Base-by-base conservation (phyloP, 371 early-diverging fungal genomes). In the Apophysomyces variabilis region DNA sequence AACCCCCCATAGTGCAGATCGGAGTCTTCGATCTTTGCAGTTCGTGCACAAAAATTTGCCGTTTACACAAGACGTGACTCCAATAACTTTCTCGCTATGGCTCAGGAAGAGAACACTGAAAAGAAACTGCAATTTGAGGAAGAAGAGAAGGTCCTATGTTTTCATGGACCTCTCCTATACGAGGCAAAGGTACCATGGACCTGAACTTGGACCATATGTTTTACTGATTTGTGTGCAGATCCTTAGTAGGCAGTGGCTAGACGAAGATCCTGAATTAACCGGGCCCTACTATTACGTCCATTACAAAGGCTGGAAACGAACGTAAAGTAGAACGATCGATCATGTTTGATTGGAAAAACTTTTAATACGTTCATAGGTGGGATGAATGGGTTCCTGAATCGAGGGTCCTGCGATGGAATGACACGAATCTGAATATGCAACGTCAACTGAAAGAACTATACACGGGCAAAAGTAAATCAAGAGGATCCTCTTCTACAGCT, bases 331-430 rank as follows among this genome's bases (percentile, higher is more conserved):
- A 56, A 45, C 46, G 8, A 39, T 26, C 32, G 32, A 26, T 26
- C 32, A 3, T 26, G 37, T 11, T 64, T 44, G 37, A 39, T 16
- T 57, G 3, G 16, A 39, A 26, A 4, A 4, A 47, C 16, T 35
- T 50, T 26, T 69, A 32, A 43, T 13, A 13, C 18, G 21, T 43
- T 37, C 45, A 38, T 71, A 97, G 96, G 1, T 99, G 97, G 97
- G 98, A 99, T 78, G 99, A 99, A 76, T 99, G 99, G 99, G 98
- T 97, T 0, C 93, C 95, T 35, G 93, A 95, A 69, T 77, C 88
- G 13, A 87, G 99, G 35, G 83, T 94, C 1, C 75, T 96, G n/a
- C 92, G 93, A 68, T 85, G 77, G 80, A 92, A 83, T 47, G 93
- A 92, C 7, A 92, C 90, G 37, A 97, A 96, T 78, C 75, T 96